Conservation (phyloP, 768 basidiomycete genomes). For the Serendipita sp. region DNA sequence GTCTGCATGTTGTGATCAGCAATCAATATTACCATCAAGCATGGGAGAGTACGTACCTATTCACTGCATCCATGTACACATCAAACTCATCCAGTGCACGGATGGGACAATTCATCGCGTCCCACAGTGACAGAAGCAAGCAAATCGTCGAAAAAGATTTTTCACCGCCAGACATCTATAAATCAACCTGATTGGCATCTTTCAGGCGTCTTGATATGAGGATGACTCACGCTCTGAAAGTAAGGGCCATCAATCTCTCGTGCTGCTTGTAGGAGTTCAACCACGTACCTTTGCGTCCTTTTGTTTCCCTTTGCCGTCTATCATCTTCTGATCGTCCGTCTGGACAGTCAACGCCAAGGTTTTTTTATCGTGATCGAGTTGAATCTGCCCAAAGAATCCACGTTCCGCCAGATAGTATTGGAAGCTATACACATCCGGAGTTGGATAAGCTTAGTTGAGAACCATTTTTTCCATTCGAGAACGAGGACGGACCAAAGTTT, state of each 20-base stretch:
- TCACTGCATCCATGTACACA: slow-evolving; percentile 93
- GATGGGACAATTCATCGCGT: slow-evolving; percentile 84
- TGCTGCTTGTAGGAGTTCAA: background rate
- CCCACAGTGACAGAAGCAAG: slow-evolving; percentile 87
- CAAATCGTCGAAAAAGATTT: slow-evolving; percentile 96
- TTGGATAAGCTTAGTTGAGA: too few relatives aligned
- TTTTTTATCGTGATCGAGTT: slow-evolving; percentile 63
- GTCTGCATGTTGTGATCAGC: slow-evolving; percentile 28
- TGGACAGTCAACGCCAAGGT: slow-evolving; percentile 63
- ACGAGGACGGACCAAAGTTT: slow-evolving; percentile 22
- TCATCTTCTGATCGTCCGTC: slow-evolving; percentile 62
- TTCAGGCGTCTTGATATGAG: background rate
- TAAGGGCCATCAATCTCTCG: too few relatives aligned
- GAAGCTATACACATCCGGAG: slow-evolving; percentile 38
- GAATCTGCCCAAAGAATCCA: slow-evolving; percentile 77
- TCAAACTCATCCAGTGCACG: slow-evolving; percentile 82
- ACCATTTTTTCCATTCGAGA: background rate
- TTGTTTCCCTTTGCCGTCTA: slow-evolving; percentile 35
- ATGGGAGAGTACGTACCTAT: slow-evolving; percentile 17
- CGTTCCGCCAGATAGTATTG: slow-evolving; percentile 67
- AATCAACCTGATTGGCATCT: background rate
- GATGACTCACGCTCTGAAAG: background rate
- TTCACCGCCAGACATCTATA: slow-evolving; percentile 78
- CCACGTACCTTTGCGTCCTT: slow-evolving; percentile 58
- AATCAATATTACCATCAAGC: background rate